Conservation (phyloP, 441 rosid species). For the Gossypium trilobum region DNA sequence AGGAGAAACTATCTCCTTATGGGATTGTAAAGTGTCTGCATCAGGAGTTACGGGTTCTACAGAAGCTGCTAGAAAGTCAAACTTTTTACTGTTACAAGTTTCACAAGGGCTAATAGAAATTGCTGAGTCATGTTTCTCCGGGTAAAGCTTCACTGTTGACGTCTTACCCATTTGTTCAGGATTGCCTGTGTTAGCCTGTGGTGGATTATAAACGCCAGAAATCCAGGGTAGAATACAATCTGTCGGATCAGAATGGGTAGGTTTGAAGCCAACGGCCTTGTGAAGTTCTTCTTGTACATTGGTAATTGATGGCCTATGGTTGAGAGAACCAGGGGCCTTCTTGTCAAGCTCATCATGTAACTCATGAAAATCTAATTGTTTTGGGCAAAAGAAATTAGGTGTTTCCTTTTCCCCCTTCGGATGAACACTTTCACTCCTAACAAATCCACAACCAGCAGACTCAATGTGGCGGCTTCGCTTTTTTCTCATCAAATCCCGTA, state of each 20-base stretch:
- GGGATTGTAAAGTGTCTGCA: constrained; percentile 18
- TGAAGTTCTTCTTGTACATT: neutral
- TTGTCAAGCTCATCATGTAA: constrained; percentile 19
- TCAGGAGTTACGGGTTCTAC: constrained; percentile 25
- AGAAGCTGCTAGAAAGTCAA: constrained; percentile 18
- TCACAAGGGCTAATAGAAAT: constrained; percentile 22
- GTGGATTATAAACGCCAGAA: constrained; percentile 8
- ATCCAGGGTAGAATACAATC: constrained; percentile 6
- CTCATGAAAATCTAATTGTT: constrained; percentile 26
- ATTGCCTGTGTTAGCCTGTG: constrained; percentile 14
- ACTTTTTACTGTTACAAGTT: constrained; percentile 23
- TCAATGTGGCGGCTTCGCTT: constrained; percentile 47
- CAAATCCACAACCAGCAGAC: constrained; percentile 33
- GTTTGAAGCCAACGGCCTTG: constrained; percentile 9
- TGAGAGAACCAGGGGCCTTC: constrained; percentile 9
- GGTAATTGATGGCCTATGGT: constrained; percentile 8
- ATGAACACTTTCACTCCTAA: constrained; percentile 28
- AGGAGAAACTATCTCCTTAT: constrained; percentile 20
- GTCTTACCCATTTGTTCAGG: constrained; percentile 17
- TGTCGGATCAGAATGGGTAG: neutral
- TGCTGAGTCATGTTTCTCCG: constrained; percentile 30
- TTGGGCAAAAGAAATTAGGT: constrained; percentile 18
- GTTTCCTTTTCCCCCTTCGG: constrained; percentile 23
- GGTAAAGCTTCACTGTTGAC: constrained; percentile 8
- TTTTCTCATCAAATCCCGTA: constrained; percentile 86